Percentiles rank a stretch among this genome's conserved stretches.
These are phyloP conservation scores for Starmerella powellii DNA, from an alignment of 805 yeast species.

Conservation along the genomic window DNA sequence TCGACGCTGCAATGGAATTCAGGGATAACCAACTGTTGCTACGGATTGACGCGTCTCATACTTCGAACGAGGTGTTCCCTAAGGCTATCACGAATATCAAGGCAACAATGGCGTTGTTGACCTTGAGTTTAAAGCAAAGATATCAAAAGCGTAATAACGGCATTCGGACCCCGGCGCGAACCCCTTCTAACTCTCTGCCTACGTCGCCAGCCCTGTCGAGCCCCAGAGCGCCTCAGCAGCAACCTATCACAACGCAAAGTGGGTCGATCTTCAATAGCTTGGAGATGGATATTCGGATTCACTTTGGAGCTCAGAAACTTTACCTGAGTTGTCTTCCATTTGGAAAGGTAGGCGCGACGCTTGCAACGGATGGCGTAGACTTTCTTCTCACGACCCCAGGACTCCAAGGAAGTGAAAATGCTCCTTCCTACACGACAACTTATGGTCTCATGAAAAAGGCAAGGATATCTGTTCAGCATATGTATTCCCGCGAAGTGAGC, in stretches of 20 bases:
- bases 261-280: neutral
- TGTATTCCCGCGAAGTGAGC: conserved; percentile 80
- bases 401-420: neutral
- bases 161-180: neutral
- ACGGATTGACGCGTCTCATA: conserved; percentile 51
- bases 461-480: conserved; percentile 69
- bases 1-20: conserved; percentile 47
- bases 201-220: neutral
- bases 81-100: conserved; percentile 51
- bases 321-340: conserved; percentile 84
- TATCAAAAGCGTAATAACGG: neutral
- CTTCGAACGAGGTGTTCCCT: conserved; percentile 59
- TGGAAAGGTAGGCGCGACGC: conserved; percentile 81
- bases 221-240: neutral
- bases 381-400: conserved; percentile 37
- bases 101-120: conserved; percentile 15
- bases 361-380: conserved; percentile 58
- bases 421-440: conserved; percentile 32
- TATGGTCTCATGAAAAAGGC: conserved; percentile 43
- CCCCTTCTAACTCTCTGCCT: neutral
- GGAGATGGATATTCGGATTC: conserved; percentile 27
- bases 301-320: conserved; percentile 60
- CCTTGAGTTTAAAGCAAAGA: conserved; percentile 38
- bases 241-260: too few relatives aligned
- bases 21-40: conserved; percentile 25